Evolutionary conservation across 2,329 filamentous ascomycete species (phyloP).

Genomic region (Basipetospora chlamydospora): DNA sequence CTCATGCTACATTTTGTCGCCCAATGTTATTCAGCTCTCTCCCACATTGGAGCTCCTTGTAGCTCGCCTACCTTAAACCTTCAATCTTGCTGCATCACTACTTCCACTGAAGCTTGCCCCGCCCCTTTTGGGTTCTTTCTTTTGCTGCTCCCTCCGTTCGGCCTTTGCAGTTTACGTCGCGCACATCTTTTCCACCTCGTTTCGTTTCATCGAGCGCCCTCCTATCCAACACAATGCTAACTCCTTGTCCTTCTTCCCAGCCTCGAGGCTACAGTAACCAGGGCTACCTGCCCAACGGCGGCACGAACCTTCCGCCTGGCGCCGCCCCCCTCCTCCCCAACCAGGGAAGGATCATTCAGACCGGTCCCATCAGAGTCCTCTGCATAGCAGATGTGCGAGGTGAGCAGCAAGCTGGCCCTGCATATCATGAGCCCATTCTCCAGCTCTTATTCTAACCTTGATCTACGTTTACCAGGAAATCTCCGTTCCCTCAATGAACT

Average conservation of each 20-base stretch:
- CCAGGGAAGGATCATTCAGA: constrained; percentile 52
- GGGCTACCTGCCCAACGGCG: constrained; percentile 51
- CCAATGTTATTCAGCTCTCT: neutral
- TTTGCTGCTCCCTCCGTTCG: no score
- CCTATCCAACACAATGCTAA: neutral
- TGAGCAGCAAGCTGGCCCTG: no score
- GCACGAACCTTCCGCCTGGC: constrained; percentile 30
- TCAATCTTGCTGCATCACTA: neutral
- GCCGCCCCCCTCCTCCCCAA: constrained; percentile 52
- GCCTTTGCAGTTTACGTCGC: no score
- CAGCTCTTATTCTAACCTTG: constrained; percentile 8
- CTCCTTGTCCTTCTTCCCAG: constrained; percentile 12
- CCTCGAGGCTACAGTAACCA: constrained; percentile 32
- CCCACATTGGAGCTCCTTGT: no score
- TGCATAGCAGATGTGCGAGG: constrained; percentile 62
- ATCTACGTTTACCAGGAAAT: constrained; percentile 56
- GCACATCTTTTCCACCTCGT: neutral
- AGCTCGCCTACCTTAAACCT: no score
- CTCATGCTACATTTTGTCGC: neutral
- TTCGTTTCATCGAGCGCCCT: neutral
- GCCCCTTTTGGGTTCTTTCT: no score
- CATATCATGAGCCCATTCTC: neutral
- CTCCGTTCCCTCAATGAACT: constrained; percentile 91
- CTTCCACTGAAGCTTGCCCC: no score
- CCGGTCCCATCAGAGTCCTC: constrained; percentile 49